phyloP scores from a whole-genome alignment of 768 basidiomycete species.

The Boletus insuetus region DNA sequence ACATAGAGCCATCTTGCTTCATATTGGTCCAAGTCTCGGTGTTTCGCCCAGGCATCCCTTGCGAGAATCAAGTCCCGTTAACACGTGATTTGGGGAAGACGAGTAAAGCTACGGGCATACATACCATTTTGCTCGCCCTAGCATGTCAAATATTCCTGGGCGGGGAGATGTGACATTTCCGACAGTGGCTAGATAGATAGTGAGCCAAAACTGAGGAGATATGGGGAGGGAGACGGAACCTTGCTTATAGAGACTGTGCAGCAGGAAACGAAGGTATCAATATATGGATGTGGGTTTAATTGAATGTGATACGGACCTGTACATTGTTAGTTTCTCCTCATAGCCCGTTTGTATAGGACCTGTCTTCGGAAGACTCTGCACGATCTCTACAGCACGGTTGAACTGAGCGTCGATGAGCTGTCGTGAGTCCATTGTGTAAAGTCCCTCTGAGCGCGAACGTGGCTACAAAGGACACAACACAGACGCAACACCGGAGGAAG shows the following conservation, averaged over 20 bases:
- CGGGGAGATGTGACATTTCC: slow-evolving; percentile 80
- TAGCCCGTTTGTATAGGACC: slow-evolving; percentile 95
- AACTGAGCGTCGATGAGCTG: slow-evolving; percentile 82
- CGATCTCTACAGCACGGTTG: slow-evolving; percentile 90
- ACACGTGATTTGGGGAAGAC: slow-evolving; percentile 20
- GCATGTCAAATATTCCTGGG: slow-evolving; percentile 87
- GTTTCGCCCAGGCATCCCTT: slow-evolving; percentile 96
- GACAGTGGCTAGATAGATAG: slow-evolving; percentile 62
- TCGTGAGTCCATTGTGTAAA: slow-evolving; percentile 51
- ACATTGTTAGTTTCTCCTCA: slow-evolving; percentile 92
- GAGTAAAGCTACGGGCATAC: slow-evolving; percentile 13
- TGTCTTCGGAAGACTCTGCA: slow-evolving; percentile 88
- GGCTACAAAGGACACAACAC: neutral
- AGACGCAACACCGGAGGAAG: neutral
- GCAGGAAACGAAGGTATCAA: slow-evolving; percentile 7
- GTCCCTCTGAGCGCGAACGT: neutral
- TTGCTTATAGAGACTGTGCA: slow-evolving; percentile 85
- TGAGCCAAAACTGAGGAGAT: neutral
- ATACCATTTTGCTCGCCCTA: slow-evolving; percentile 92
- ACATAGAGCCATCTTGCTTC: slow-evolving; percentile 92
- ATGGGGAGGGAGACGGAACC: slow-evolving; percentile 41
- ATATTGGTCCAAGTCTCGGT: slow-evolving; percentile 70
- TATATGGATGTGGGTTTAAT: neutral
- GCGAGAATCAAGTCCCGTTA: slow-evolving; percentile 1
- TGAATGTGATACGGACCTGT: slow-evolving; percentile 55